Evolutionary conservation across 2,329 filamentous ascomycete genomes (phyloP).

Genomic region (Pseudocercospora musae): DNA sequence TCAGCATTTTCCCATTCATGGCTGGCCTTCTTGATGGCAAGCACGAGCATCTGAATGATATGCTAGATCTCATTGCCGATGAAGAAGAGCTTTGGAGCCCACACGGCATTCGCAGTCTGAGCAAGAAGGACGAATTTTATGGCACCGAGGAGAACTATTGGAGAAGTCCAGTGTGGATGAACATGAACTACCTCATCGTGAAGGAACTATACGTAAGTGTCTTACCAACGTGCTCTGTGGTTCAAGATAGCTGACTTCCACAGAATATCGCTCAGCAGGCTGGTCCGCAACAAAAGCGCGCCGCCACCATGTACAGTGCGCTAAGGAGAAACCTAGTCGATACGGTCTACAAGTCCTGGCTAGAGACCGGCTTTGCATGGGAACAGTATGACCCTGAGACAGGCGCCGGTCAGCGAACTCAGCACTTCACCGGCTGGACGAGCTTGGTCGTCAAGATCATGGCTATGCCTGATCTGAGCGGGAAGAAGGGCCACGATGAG

Average conservation of each 20-base stretch:
- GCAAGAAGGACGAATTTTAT: slow-evolving; percentile 77
- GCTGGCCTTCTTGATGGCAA: slow-evolving; percentile 73
- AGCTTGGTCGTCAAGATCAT: slow-evolving; percentile 96
- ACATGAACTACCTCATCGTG: slow-evolving; percentile 88
- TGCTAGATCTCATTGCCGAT: slow-evolving; percentile 75
- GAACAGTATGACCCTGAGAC: slow-evolving; percentile 97
- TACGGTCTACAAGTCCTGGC: slow-evolving; percentile 85
- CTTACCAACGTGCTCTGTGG: neutral
- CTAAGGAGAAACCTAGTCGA: slow-evolving; percentile 82
- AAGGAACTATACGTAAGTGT: slow-evolving; percentile 70
- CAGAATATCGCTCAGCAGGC: slow-evolving; percentile 61
- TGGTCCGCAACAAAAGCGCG: slow-evolving; percentile 67
- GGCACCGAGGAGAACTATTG: slow-evolving; percentile 96
- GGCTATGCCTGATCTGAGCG: slow-evolving; percentile 73
- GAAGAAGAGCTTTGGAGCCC: slow-evolving; percentile 86
- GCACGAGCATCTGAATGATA: slow-evolving; percentile 68
- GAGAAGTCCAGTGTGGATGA: slow-evolving; percentile 91
- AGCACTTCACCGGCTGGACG: slow-evolving; percentile 99
- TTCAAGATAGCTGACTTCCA: neutral
- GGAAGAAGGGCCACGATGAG: slow-evolving; percentile 45
- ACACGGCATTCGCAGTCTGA: slow-evolving; percentile 84
- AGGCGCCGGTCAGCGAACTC: slow-evolving; percentile 86
- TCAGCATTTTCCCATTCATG: slow-evolving; percentile 89
- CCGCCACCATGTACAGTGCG: slow-evolving; percentile 68
- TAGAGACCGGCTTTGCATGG: slow-evolving; percentile 93